Evolutionary conservation across 495 filamentous ascomycete genomes (phyloP), one percentile per base, ranked within the genome.

Genomic region (Neurospora sp.): DNA sequence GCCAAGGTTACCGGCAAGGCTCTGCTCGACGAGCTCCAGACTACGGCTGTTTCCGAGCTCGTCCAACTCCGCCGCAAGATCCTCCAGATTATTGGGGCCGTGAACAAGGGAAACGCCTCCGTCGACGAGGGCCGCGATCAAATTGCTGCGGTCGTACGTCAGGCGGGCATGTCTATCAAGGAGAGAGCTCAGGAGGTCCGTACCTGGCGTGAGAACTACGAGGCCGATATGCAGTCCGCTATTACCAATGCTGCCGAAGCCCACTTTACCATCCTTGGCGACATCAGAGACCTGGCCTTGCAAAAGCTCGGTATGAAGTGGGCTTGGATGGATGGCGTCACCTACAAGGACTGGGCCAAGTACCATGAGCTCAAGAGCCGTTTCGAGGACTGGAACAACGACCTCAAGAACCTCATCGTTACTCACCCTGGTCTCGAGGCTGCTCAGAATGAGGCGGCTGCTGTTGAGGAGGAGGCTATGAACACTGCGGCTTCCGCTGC

Each of bases 231-330:
- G 31, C 83, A 90, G 71, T 83, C 84, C 14, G 86, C 93, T 18
- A 90, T 97, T 59, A 88, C 87, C 71, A 87, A 90, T 44, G 92
- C 94, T 10, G 88, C 94, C n/a, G 83, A 93, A 73, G 91, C 90
- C 27, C 97, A 94, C 9, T 88, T 98, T 37, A 86, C 89, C 72
- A 92, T 96, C 41, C 86, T 99, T 42, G 92, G 96, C 75, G 86
- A 88, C 71, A 94, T 97, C 72, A 89, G 93, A 27, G 94, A 98
- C 75, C 85, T 97, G 9, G 94, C 94, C 3, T 86, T 99, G 9
- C 94, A 97, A 78, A 95, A 97, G 78, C 93, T 99, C 71, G 96
- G 96, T 48, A 94, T 96, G 89, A 93, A 96, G 73, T 99, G 96
- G 94, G 94, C 94, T 1, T 96, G 93, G 91, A 97, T 93, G 87